These are phyloP conservation scores for Pogostemon cablin DNA, from an alignment of 257 asterid species.

Conservation along the genomic window DNA sequence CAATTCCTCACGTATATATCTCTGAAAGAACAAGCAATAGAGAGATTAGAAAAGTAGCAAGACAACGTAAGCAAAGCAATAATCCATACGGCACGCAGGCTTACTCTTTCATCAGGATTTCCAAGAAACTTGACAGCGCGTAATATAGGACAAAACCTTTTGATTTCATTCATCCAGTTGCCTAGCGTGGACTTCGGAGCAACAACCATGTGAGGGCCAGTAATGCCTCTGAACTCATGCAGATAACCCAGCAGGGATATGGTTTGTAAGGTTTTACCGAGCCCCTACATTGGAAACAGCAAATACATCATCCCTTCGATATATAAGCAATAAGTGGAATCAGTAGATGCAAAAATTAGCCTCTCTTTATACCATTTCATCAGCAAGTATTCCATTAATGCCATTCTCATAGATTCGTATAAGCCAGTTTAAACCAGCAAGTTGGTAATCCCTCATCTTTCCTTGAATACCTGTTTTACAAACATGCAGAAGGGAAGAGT, in stretches of 20 bases:
- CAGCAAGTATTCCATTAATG: conserved; percentile 96
- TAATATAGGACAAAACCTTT: conserved; percentile 83
- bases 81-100: conserved; percentile 31
- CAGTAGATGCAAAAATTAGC: neutral
- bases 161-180: conserved; percentile 99
- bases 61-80: conserved; percentile 16
- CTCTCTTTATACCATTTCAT: conserved; percentile 75
- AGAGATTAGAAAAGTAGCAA: conserved; percentile 24
- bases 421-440: conserved; percentile 97
- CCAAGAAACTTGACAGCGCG: conserved; percentile 98
- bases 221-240: conserved; percentile 93
- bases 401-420: conserved; percentile 96
- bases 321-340: neutral
- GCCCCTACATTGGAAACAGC: conserved; percentile 55
- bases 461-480: conserved; percentile 85
- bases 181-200: conserved; percentile 99
- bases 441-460: conserved; percentile 99
- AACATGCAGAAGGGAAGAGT: conserved; percentile 5
- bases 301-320: conserved; percentile 23
- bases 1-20: conserved; percentile 82
- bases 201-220: conserved; percentile 99
- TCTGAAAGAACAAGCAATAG: conserved; percentile 50
- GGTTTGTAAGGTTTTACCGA: conserved; percentile 96
- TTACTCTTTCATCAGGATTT: conserved; percentile 98
- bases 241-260: conserved; percentile 94